A percentile compares a stretch with the other conserved stretches of the same genome.
These are phyloP conservation scores for Panellus pusillus DNA, from an alignment of 768 basidiomycete species.

Conservation along the genomic window DNA sequence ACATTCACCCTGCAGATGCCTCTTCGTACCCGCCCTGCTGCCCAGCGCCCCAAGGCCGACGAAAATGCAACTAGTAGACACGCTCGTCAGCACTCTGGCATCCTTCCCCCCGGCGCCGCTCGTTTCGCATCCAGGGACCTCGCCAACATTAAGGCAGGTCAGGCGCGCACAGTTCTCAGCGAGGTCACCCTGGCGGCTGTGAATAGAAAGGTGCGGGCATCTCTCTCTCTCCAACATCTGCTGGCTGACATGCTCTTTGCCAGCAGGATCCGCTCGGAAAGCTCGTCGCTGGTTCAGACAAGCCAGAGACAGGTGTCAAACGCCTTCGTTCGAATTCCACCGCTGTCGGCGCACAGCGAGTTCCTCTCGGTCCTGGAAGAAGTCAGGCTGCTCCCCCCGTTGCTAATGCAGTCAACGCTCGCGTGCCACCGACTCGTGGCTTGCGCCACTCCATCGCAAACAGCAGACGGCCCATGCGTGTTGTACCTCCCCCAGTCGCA, in stretches of 20 bases:
- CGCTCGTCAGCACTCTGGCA: slow-evolving; percentile 59
- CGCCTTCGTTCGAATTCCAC: slow-evolving; percentile 67
- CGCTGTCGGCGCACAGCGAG: slow-evolving; percentile 62
- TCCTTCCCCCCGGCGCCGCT: slow-evolving; percentile 43
- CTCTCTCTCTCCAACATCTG: background rate
- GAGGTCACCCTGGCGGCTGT: slow-evolving; percentile 81
- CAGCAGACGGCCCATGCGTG: slow-evolving; percentile 42
- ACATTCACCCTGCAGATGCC: slow-evolving; percentile 48
- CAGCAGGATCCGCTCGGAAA: slow-evolving; percentile 50
- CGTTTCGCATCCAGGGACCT: slow-evolving; percentile 51
- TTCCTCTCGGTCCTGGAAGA: slow-evolving; percentile 65
- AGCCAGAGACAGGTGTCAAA: slow-evolving; percentile 64
- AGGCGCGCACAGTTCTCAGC: slow-evolving; percentile 70
- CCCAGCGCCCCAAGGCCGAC: slow-evolving; percentile 70
- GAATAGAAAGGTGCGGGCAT: slow-evolving; percentile 65
- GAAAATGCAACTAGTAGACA: slow-evolving; percentile 77
- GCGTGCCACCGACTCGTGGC: slow-evolving; percentile 28
- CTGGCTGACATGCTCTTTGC: slow-evolving; percentile 23
- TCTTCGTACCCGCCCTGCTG: slow-evolving; percentile 61
- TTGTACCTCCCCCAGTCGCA: slow-evolving; percentile 43
- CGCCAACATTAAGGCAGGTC: slow-evolving; percentile 52
- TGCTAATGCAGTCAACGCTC: slow-evolving; percentile 40
- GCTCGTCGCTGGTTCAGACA: slow-evolving; percentile 55
- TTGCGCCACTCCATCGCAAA: slow-evolving; percentile 22
- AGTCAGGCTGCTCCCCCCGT: slow-evolving; percentile 44